Evolutionary conservation across 1,139 yeast species (phyloP), one percentile per base, ranked within the genome.

Genomic region (Fermentozyma sake): DNA sequence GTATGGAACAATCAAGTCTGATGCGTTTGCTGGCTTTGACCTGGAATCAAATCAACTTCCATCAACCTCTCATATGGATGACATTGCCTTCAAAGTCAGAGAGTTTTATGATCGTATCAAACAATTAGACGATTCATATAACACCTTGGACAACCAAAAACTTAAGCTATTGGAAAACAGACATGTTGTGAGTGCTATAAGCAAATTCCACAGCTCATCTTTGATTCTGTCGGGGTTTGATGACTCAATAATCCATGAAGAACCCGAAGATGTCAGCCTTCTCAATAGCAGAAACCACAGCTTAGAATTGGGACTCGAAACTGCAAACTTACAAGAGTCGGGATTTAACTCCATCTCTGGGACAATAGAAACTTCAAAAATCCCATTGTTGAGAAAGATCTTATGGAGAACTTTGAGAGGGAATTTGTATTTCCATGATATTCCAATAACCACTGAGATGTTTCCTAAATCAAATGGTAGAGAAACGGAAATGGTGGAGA

Each of bases 371-470:
- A 39, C 72, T 46, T 50, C 62, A 45, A 50, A 68, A 58, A 42
- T 62, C 33, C 54, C 76, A 35, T 45, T 66, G 45, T 54, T 74
- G 32, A 55, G 76, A 32, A 68, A 66, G 29, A 71, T 74, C 22
- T 53, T 74, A 27, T 73, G 79, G 79, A 59, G 80, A 47, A 56
- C 76, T 18, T 48, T 68, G 38, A 46, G 79, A 41, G 79, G 80
- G 29, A 73, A 74, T 43, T 55, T 72, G 30, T 70, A 55, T 41
- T 64, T 73, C 38, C 67, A 69, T 35, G 71, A 71, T 22, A 50
- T 59, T 8, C 72, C 70, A n/a, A 65, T 73, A 22, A 46, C 47
- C 9, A 54, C 50, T 14, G 62, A 58, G 27, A 53, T 54, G 32
- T 50, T 66, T 38, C 60, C 61, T 29, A 44, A 44, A 8, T 33